A percentile compares a stretch with the other conserved stretches of the same genome.
Conservation (phyloP, 2,329 filamentous ascomycete species). For the Didymella exigua region DNA sequence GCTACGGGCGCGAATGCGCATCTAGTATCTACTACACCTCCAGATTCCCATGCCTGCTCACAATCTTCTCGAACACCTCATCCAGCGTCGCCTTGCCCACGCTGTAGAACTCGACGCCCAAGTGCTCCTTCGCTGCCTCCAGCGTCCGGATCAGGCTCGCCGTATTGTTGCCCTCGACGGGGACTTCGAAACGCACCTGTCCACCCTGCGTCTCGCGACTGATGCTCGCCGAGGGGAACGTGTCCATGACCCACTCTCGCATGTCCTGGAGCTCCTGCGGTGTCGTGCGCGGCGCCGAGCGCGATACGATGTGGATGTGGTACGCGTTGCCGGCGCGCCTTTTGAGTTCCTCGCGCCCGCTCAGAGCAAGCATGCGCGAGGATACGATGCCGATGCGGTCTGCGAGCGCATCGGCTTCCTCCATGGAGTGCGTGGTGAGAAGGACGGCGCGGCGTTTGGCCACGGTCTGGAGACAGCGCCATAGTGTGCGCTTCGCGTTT, state of each 20-base stretch:
- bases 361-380: slow-evolving; percentile 81
- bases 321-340: slow-evolving; percentile 62
- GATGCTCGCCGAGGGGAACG: slow-evolving; percentile 64
- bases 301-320: slow-evolving; percentile 72
- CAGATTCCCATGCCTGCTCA: slow-evolving; percentile 46
- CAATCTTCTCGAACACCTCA: slow-evolving; percentile 85
- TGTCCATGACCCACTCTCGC: slow-evolving; percentile 65
- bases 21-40: slow-evolving; percentile 8
- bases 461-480: slow-evolving; percentile 86
- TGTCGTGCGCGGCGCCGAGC: slow-evolving; percentile 72
- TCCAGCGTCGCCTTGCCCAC: slow-evolving; percentile 79
- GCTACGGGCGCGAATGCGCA: too few relatives aligned
- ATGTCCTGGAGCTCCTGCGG: slow-evolving; percentile 68
- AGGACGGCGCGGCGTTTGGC: slow-evolving; percentile 79
- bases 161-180: slow-evolving; percentile 59
- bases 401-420: slow-evolving; percentile 85
- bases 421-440: slow-evolving; percentile 87
- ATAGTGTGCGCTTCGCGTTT: slow-evolving; percentile 81
- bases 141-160: slow-evolving; percentile 70
- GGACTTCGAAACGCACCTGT: slow-evolving; percentile 79
- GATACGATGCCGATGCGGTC: slow-evolving; percentile 87
- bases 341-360: slow-evolving; percentile 73
- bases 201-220: slow-evolving; percentile 67
- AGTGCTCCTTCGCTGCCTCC: slow-evolving; percentile 68
- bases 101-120: slow-evolving; percentile 82